Base-by-base conservation (phyloP, 2,329 filamentous ascomycete genomes). In the Fusarium praegraminearum region DNA sequence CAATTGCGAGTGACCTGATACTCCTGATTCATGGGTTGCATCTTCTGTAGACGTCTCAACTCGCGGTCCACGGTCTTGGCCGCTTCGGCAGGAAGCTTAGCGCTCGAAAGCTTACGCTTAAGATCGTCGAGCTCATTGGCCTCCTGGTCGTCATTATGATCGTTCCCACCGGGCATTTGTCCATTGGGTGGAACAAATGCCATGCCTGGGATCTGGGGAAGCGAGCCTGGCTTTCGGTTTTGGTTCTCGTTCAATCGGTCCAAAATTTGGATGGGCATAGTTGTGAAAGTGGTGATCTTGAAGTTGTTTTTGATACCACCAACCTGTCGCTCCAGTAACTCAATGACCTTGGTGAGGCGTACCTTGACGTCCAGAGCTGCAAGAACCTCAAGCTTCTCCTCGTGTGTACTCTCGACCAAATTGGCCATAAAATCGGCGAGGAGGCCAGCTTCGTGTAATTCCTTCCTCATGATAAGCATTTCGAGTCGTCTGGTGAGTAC, bases 371-470 rank as follows among this genome's bases (percentile, higher is more conserved):
- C 90, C 7, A 97, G 81, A 1, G 94, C 90, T n/a, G 93, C 89
- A 36, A 99, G 84, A 18, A 99, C 88, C 58, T 92, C 89, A 56
- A 99, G 85, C 79, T 97, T 98, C 77, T 99, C 96, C 78, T 97
- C 93, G 69, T 97, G 92, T 12, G 89, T 91, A 52, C 92, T 90
- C 68, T 97, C 93, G 4, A 97, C 88, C 26, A 98, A 87, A 77
- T 97, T 97, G 40, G 93, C 91, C 93, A 99, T 98, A 78, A 98
- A 98, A 78, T 99, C 96, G 9, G 96, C 95, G 12, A 99, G 85
- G 11, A 89, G 83, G 3, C 95, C 95, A 2, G 94, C 94, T 72
- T 98, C 94, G 43, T 88, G 85, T 52, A 96, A 79, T 62, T 93
- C 90, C 77, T 96, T 97, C 78, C 91, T 90, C 33, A 90, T 86